Evolutionary conservation across 495 filamentous ascomycete genomes (phyloP), one percentile per base, ranked within the genome.

Genomic region (Aspergillus incahuasiensis): DNA sequence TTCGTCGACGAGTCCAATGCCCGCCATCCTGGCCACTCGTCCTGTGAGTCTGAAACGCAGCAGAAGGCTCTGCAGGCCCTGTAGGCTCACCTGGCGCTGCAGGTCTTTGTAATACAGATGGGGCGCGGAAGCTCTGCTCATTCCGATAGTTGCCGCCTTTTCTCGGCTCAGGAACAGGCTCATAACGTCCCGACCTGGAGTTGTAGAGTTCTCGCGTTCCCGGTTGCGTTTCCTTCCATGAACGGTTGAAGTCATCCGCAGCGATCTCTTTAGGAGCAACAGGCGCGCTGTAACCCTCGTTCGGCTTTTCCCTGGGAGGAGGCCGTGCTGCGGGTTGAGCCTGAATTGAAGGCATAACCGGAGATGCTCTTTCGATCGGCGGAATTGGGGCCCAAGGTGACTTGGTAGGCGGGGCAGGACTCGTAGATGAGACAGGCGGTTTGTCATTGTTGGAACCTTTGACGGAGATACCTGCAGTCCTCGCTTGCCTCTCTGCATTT

Each of bases 321-420:
- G 52, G 38, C 30, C 66, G 73, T 41, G 57, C 52, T 35, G 57
- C 64, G 34, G 60, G 56, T 9, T 68, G 62, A 25, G 28, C 25
- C 0, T 50, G 81, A 63, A 69, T 73, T 57, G 63, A 80, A 67
- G 30, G 77, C 32, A 70, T 74, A 32, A 89, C 75, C 2, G 89
- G 90, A 13, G 92, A 84, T 0, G 85, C 79, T 66, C 86, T 91
- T 15, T 95, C 88, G 38, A 96, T 81, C 11, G 90, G 89, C 7
- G 92, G 92, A 39, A 97, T 71, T 8, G 86, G 59, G 41, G 92
- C 92, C 92, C 92, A 97, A 0, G 92, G 92, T 6, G 92, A 96
- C 68, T 94, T 96, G 22, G 83, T 79, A 11, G 91, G 87, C 15
- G 87, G 82, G 9, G 86, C 82, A 1, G 89, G 84, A 13, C 88